Evolutionary conservation across 495 filamentous ascomycete species (phyloP).

Genomic region (Chlorociboria aeruginascens): DNA sequence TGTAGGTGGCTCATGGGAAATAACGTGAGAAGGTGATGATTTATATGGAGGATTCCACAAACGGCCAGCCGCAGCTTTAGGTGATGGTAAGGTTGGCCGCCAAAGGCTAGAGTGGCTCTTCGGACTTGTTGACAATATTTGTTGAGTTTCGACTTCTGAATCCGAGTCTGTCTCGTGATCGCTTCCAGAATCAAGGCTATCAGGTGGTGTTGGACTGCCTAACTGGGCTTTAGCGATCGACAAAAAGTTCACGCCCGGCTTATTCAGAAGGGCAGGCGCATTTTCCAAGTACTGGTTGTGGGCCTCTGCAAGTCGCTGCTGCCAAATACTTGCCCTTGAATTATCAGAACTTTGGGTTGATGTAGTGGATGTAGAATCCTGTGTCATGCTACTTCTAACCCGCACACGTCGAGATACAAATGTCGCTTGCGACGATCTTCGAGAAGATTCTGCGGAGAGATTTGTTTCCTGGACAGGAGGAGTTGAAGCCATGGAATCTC

Average conservation of each 20-base stretch:
- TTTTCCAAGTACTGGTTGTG: conserved; percentile 33
- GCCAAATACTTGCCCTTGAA: conserved; percentile 22
- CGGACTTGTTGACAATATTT: not conserved
- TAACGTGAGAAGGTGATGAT: conserved; percentile 7
- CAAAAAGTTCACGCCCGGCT: conserved; percentile 27
- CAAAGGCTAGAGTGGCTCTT: conserved; percentile 6
- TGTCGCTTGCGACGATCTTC: conserved; percentile 5
- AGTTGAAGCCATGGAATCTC: conserved; percentile 33
- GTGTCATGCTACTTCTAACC: conserved; percentile 16
- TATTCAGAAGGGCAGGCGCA: conserved; percentile 25
- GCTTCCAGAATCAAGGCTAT: conserved; percentile 10
- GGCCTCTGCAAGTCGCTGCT: conserved; percentile 26
- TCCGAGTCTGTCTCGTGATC: conserved; percentile 11
- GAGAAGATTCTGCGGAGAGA: conserved; percentile 9
- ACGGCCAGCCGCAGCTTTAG: conserved; percentile 15
- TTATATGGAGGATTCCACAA: conserved; percentile 24
- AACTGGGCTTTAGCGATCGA: conserved; percentile 29
- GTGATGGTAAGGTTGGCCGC: conserved; percentile 2
- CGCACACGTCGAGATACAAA: conserved; percentile 7
- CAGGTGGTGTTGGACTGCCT: conserved; percentile 37
- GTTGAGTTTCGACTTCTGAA: conserved; percentile 10
- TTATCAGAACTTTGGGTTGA: conserved; percentile 20
- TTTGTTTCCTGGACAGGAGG: conserved; percentile 5
- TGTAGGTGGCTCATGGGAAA: conserved; percentile 27
- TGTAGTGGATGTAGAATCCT: conserved; percentile 15